These are phyloP conservation scores for Obelidium mucronatum DNA, from an alignment of 192 early-diverging fungal species.

Conservation along the genomic window DNA sequence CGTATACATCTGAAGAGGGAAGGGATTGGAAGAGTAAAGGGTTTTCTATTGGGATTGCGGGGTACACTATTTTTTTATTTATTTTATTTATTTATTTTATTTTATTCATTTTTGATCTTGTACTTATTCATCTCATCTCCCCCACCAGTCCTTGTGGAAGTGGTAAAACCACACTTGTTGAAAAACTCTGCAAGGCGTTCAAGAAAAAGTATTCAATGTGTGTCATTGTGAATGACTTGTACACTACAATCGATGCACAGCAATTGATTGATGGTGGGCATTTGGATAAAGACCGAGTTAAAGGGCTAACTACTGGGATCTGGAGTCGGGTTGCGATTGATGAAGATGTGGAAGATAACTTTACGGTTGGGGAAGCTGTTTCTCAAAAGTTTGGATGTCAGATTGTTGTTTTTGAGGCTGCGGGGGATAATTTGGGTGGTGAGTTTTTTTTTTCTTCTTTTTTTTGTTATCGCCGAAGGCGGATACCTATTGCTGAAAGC, in stretches of 20 bases:
- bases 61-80: no score
- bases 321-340: slow-evolving; percentile 94
- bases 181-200: slow-evolving; percentile 88
- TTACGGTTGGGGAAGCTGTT: slow-evolving; percentile 86
- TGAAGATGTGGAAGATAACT: slow-evolving; percentile 96
- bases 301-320: slow-evolving; percentile 94
- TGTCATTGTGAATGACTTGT: slow-evolving; percentile 97
- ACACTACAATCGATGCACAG: slow-evolving; percentile 96
- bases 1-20: slow-evolving; percentile 59
- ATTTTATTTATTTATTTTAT: not conserved
- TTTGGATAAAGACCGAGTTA: slow-evolving; percentile 84
- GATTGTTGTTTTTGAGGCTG: slow-evolving; percentile 89
- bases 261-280: slow-evolving; percentile 88
- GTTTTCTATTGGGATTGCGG: slow-evolving; percentile 94
- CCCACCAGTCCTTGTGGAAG: slow-evolving; percentile 95
- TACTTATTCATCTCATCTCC: slow-evolving; percentile 41
- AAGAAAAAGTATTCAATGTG: slow-evolving; percentile 82
- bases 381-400: slow-evolving; percentile 86
- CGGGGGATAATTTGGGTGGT: slow-evolving; percentile 91
- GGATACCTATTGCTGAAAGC: no score
- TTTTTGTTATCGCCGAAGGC: no score
- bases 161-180: slow-evolving; percentile 93
- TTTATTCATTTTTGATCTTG: not conserved
- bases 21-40: slow-evolving; percentile 89
- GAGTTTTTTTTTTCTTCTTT: not conserved